Conservation (phyloP, 176 grass and related monocot species). For the Eragrostis curvula region DNA sequence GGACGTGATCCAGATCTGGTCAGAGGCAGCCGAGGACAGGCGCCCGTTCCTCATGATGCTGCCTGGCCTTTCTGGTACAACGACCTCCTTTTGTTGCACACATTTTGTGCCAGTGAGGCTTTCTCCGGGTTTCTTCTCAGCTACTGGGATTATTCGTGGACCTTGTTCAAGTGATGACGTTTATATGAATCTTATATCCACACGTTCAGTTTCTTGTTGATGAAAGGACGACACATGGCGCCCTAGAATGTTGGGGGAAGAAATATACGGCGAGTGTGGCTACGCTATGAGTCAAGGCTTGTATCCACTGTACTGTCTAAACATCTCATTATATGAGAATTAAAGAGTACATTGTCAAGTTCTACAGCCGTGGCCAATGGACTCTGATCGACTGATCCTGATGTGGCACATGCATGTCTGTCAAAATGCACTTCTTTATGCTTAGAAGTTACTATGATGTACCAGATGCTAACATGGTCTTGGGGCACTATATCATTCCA, state of each 20-base stretch:
- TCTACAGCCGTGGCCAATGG: not conserved
- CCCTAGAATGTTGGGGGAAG: too few relatives aligned
- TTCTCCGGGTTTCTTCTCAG: not conserved
- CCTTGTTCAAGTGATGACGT: not conserved
- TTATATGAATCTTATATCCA: not conserved
- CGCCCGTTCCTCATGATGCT: not conserved
- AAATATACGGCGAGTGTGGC: too few relatives aligned
- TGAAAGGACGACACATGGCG: not conserved
- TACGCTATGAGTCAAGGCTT: too few relatives aligned
- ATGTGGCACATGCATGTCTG: not conserved
- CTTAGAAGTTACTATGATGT: not conserved
- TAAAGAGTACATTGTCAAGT: not conserved
- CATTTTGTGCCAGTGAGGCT: not conserved
- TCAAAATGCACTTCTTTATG: too few relatives aligned
- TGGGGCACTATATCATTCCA: not conserved
- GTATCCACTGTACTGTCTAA: not conserved
- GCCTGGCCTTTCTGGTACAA: not conserved
- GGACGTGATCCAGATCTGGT: conserved; percentile 37
- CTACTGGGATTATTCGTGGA: not conserved
- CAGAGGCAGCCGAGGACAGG: not conserved
- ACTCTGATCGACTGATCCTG: not conserved
- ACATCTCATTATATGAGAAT: not conserved
- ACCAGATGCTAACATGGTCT: not conserved
- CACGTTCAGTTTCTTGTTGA: not conserved
- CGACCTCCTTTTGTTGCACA: not conserved